Evolutionary conservation across 768 basidiomycete genomes (phyloP), one percentile per base, ranked within the genome.

Genomic region (Xerocomus potaroensis): DNA sequence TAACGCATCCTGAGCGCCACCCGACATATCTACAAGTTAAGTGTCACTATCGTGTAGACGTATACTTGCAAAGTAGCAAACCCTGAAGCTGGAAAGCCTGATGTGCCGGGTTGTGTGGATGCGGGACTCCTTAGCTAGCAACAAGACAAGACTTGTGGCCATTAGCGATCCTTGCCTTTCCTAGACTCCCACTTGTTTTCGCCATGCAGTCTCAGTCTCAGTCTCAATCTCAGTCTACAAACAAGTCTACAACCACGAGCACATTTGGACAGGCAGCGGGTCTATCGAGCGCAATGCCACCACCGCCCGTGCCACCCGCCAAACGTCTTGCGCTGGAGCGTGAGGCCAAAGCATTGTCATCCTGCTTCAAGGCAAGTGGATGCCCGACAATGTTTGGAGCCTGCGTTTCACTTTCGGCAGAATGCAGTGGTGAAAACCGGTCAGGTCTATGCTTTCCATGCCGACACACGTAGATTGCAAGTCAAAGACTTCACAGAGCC

Each of bases 381-480:
- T 30, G 8, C 38, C 35, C 8, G 11, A n/a, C 14, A 4, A 32
- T 11, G 33, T 50, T 23, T 27, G 18, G 23, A 22, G 3, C 34
- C 16, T 15, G 12, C 15, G 34, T 24, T 39, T 54, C 16, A 59
- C 24, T 18, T 26, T 23, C 30, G 47, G 16, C 44, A 74, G 84
- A 80, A 79, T 55, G 78, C 80, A n/a, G 75, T 80, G 6, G 67
- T 87, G 4, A 86, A 80, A 62, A 82, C 84, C 2, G 85, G 78
- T 5, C 79, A 88, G 57, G 72, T 90, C 14, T 84, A 86, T 54
- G 69, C 72, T 8, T 89, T 86, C 59, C 82, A 86, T 57, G 72
- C 77, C 1, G 83, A 87, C 51, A 69, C 80, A 35, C 74, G 71
- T 50, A 78, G 73, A 68, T 70, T 88, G 87, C 87, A 58, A 52